These are phyloP conservation scores for Tylopilus felleus DNA, from an alignment of 768 basidiomycete genomes.

Conservation along the genomic window DNA sequence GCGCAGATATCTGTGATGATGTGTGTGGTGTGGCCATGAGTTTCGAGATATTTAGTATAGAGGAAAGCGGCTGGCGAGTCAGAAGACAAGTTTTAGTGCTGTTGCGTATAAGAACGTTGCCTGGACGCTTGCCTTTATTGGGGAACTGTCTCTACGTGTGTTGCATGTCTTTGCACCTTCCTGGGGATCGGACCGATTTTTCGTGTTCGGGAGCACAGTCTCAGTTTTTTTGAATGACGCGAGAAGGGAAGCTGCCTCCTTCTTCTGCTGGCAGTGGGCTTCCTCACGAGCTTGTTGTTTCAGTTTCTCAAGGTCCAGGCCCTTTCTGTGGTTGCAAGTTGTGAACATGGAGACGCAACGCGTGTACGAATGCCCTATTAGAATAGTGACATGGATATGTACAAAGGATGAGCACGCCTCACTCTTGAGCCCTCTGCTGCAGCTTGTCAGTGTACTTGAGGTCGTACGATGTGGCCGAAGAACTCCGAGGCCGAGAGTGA, in stretches of 20 bases:
- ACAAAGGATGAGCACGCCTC: slow-evolving; percentile 30
- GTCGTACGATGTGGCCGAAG: slow-evolving; percentile 26
- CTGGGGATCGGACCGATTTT: slow-evolving; percentile 2
- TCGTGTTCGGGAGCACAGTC: slow-evolving; percentile 3
- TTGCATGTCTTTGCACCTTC: slow-evolving; percentile 7
- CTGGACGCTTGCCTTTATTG: slow-evolving; percentile 50
- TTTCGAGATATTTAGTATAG: slow-evolving; percentile 73
- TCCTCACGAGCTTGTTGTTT: slow-evolving; percentile 28
- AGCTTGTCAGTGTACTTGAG: slow-evolving; percentile 71
- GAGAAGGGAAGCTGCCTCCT: slow-evolving; percentile 15
- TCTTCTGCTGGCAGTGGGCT: slow-evolving; percentile 32
- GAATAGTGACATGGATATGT: slow-evolving; percentile 4
- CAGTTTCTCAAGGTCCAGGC: slow-evolving; percentile 40
- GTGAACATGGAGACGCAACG: slow-evolving; percentile 3
- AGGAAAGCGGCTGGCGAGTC: slow-evolving; percentile 63
- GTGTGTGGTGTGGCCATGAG: slow-evolving; percentile 68
- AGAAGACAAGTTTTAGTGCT: not conserved
- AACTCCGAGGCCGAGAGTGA: slow-evolving; percentile 7
- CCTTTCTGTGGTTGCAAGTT: slow-evolving; percentile 35
- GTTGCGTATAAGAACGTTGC: not conserved
- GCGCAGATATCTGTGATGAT: slow-evolving; percentile 64
- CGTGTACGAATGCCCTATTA: slow-evolving; percentile 15
- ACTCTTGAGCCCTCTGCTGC: slow-evolving; percentile 61
- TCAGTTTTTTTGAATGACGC: slow-evolving; percentile 14
- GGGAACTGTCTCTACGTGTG: slow-evolving; percentile 60